These are phyloP conservation scores for Sutorius eximius DNA, from an alignment of 1,284 basidiomycete species.

Conservation along the genomic window DNA sequence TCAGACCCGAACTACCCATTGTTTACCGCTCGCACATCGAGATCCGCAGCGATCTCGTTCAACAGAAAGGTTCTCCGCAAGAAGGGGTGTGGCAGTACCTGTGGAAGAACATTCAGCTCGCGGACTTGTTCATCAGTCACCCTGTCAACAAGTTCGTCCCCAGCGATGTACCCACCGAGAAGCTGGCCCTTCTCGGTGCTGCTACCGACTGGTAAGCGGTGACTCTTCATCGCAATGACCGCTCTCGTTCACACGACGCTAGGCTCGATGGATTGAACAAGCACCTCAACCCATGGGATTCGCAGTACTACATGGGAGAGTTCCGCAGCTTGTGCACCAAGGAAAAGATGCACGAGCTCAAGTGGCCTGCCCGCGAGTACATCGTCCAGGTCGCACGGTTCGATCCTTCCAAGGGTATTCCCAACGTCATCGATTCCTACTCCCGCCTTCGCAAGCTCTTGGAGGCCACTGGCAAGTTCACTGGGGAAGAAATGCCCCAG, in stretches of 20 bases:
- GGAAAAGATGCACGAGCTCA: slow-evolving; percentile 74
- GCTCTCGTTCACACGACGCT: not conserved
- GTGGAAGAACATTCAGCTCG: slow-evolving; percentile 83
- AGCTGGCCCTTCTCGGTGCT: slow-evolving; percentile 69
- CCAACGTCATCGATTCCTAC: slow-evolving; percentile 82
- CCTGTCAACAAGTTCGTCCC: slow-evolving; percentile 92
- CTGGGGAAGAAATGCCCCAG: slow-evolving; percentile 67
- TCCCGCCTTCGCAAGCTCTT: slow-evolving; percentile 71
- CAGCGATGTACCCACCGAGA: slow-evolving; percentile 72
- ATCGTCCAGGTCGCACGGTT: slow-evolving; percentile 85
- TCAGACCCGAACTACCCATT: slow-evolving; percentile 78
- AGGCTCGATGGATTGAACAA: slow-evolving; percentile 91
- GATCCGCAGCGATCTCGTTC: slow-evolving; percentile 78
- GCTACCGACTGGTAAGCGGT: slow-evolving; percentile 72
- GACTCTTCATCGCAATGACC: not conserved
- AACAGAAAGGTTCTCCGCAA: slow-evolving; percentile 74
- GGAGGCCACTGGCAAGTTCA: slow-evolving; percentile 43
- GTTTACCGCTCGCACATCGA: slow-evolving; percentile 91
- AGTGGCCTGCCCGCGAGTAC: slow-evolving; percentile 81
- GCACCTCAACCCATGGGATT: slow-evolving; percentile 71
- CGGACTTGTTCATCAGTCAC: slow-evolving; percentile 86
- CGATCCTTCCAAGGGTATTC: slow-evolving; percentile 76
- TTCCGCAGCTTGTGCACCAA: slow-evolving; percentile 72
- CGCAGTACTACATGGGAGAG: slow-evolving; percentile 79
- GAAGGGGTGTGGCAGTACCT: slow-evolving; percentile 88